Evolutionary conservation across 2,329 filamentous ascomycete genomes (phyloP), one percentile per base, ranked within the genome.

Genomic region (Claviceps maximensis): DNA sequence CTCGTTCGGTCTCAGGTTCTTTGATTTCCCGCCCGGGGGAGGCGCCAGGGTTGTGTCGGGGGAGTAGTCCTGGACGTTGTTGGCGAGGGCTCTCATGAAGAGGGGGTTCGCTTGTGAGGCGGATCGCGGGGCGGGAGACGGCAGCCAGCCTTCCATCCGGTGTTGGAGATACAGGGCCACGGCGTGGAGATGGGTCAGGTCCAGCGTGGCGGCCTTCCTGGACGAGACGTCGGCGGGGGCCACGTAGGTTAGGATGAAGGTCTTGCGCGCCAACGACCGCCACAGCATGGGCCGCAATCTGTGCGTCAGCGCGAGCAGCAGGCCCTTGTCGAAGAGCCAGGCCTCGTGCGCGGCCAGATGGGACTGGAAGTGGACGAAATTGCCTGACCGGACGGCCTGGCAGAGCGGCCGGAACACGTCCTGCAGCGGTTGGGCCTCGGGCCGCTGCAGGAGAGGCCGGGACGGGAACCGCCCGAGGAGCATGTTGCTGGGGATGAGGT

Each of bases 391-490:
- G 55, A 96, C 81, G 27, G 89, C 82, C 48, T 72, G 70, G 59
- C 83, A 84, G n/a, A 96, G 71, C 0, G 87, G 88, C 1, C 77
- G 61, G 65, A 94, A 96, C 49, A 83, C 76, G 23, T 80, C 73
- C 0, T 72, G 74, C 23, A 94, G 72, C 1, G 76, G 77, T 53
- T 72, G 63, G n/a, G 65, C 64, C 13, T 87, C 83, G 3, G 86
- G 84, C 1, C 84, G 79, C 41, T 77, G 71, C 46, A 94, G 78
- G 1, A 95, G 76, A 2, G 66, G 55, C 9, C 71, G 63, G 1
- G 84, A 85, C 1, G 91, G 90, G 58, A 96, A 88, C 31, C 88
- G 83, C 23, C 89, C 91, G 47, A 95, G 76, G 40, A 95, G 82
- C 52, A 96, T 76, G 64, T 95, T 95, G 59, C 82, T 79, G 1